These are phyloP conservation scores for Flaveria brownii DNA, from an alignment of 129 eudicot species.

Conservation along the genomic window DNA sequence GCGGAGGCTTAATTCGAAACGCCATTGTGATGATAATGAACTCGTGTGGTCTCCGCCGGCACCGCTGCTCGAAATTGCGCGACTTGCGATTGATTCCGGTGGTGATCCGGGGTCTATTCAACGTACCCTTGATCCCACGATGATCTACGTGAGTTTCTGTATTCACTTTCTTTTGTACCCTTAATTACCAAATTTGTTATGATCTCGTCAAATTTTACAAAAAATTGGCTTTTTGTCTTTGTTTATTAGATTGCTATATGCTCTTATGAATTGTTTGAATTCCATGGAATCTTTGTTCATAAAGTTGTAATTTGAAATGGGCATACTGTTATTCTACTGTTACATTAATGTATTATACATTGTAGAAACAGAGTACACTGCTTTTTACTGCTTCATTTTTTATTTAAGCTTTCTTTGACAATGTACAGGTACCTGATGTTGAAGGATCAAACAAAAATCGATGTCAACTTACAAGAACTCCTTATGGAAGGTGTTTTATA, in stretches of 20 bases:
- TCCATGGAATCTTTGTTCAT: background rate
- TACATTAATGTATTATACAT: background rate
- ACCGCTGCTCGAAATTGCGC: conserved; percentile 76
- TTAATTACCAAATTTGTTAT: background rate
- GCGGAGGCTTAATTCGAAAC: conserved; percentile 38
- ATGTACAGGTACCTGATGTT: conserved; percentile 81
- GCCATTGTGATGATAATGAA: conserved; percentile 37
- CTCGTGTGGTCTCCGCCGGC: conserved; percentile 79
- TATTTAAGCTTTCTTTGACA: conserved; percentile 18
- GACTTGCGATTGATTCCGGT: conserved; percentile 86
- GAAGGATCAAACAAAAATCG: conserved; percentile 68
- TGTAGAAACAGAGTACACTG: background rate
- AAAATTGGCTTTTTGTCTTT: background rate
- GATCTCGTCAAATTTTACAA: background rate
- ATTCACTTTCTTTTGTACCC: background rate
- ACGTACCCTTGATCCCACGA: conserved; percentile 68
- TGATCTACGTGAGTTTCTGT: conserved; percentile 53
- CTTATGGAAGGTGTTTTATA: conserved; percentile 78
- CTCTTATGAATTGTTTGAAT: conserved; percentile 1
- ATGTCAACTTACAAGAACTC: conserved; percentile 88
- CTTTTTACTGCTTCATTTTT: background rate
- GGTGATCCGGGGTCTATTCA: conserved; percentile 69
- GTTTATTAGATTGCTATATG: background rate
- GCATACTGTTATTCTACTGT: background rate
- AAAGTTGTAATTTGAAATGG: background rate